Percentiles rank a stretch among this genome's conserved stretches.
Evolutionary conservation across 805 yeast genomes (phyloP).

Genomic region (Candida pseudofarinosa): DNA sequence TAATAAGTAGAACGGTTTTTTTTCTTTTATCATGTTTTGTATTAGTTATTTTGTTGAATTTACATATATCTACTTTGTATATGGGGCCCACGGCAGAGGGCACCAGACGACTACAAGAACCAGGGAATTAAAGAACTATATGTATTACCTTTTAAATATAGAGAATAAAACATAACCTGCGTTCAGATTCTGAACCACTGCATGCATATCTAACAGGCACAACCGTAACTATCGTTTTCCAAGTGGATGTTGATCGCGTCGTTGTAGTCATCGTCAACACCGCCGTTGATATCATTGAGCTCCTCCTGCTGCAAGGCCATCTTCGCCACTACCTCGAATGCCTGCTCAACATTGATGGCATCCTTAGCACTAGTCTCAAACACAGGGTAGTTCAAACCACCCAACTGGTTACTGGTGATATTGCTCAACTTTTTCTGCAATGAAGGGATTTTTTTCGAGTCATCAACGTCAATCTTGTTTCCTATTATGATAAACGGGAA

Average conservation of each 20-base stretch:
- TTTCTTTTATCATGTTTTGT: background rate
- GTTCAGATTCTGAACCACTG: no score
- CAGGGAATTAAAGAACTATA: no score
- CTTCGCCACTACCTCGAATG: conserved; percentile 93
- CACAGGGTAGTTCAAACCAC: conserved; percentile 68
- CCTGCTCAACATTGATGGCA: conserved; percentile 90
- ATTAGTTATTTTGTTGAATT: background rate
- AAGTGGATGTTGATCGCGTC: conserved; percentile 95
- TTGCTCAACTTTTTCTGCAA: conserved; percentile 49
- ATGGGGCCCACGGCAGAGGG: no score
- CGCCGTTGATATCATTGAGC: conserved; percentile 74
- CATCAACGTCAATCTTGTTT: conserved; percentile 93
- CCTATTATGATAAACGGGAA: conserved; percentile 96
- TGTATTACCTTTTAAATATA: no score
- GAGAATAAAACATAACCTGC: no score
- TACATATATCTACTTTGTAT: no score
- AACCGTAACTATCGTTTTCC: conserved; percentile 72
- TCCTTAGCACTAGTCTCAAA: conserved; percentile 98
- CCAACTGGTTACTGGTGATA: conserved; percentile 46
- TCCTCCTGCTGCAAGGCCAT: conserved; percentile 95
- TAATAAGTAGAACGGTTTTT: conserved; percentile 11
- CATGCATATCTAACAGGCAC: conserved; percentile 54
- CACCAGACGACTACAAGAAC: no score
- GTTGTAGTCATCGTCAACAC: conserved; percentile 74
- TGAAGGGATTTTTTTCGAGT: conserved; percentile 70